Evolutionary conservation across 1,284 basidiomycete genomes (phyloP), one percentile per base, ranked within the genome.

Genomic region (Trichosporon ovoides): DNA sequence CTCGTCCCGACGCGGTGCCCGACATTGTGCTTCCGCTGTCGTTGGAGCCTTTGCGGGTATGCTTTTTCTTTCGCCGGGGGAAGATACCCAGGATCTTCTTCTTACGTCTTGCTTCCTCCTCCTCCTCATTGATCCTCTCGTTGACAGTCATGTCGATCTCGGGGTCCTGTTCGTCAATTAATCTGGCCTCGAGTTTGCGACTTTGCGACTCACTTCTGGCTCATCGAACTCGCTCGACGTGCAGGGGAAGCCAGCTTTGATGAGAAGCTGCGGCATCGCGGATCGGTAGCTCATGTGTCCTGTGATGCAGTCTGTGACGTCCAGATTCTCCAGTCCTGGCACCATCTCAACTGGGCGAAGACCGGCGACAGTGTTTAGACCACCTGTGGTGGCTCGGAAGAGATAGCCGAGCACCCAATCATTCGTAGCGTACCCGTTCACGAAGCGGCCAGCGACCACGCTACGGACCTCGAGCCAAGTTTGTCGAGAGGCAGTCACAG

Each of bases 351-450:
- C 84, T 1, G 92, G 88, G 34, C 91, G 79, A 62, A 97, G 75
- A 2, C 93, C 93, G 1, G 93, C 93, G 11, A 97, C 91, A 5
- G 89, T 90, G 66, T 87, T 87, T 36, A 95, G 80, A 7, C 91
- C 91, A 36, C 88, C 93, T 59, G 86, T 87, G 11, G 92, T 92
- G 4, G 93, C 92, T 24, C 93, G 84, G 79, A 96, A 96, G 11
- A 96, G 81, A 74, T 97, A 97, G 67, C 95, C 95, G 48, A 97
- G 79, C 33, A 97, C 87, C 93, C 93, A 97, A 74, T 97, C 93
- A 70, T 89, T 94, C 60, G 84, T 84, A 4, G 91, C 89, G 66
- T 85, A 97, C 6, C 83, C 87, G 67, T 96, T 97, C 51, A 96
- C 90, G 68, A 93, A 91, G 52, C 91, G 82, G 6, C 93, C 93